Evolutionary conservation across 2,329 filamentous ascomycete genomes (phyloP), one percentile per base, ranked within the genome.

Genomic region (Sordariomycetes sp.): DNA sequence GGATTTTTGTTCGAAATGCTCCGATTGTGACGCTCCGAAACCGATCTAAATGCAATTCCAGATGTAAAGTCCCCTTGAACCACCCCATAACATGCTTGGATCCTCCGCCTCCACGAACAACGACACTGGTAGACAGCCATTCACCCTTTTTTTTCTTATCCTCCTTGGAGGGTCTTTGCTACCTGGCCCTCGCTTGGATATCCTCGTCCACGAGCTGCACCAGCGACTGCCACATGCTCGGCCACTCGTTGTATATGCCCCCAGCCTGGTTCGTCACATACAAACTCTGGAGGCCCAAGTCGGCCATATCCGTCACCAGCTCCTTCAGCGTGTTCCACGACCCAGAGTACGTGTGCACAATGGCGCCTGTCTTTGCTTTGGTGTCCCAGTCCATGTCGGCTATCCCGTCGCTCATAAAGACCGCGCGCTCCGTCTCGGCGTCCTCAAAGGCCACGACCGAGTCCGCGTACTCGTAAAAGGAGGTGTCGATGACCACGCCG

Each of bases 371-470:
- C 37, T 58, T 58, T n/a, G n/a, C 28, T 3, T 46, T 25, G 32
- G 25, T 40, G 12, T 53, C n/a, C 12, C 18, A 14, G n/a, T 48
- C 50, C 55, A 57, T 16, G 11, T 57, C 25, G 11, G 25, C 32
- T 6, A 46, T 24, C 22, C 28, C 32, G n/a, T 28, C 34, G 6
- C 52, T 40, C 25, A 52, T 48, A 40, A 46, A 58, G 7, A 25
- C 51, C 25, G 24, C 34, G 59, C 62, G 61, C 35, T 64, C 61
- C 14, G 22, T 54, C 18, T 60, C 37, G 3, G 62, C 59, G 52
- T 65, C 60, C 65, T 78, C 76, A 56, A 78, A 77, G 11, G 75
- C 71, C 35, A 76, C 72, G 3, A 75, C 70, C 60, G 70, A 73
- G 65, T 78, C 74, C 22, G 74, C 72, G 1, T 66, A 67, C 32